phyloP scores from a whole-genome alignment of 495 filamentous ascomycete genomes.

The Daldinia decipiens region DNA sequence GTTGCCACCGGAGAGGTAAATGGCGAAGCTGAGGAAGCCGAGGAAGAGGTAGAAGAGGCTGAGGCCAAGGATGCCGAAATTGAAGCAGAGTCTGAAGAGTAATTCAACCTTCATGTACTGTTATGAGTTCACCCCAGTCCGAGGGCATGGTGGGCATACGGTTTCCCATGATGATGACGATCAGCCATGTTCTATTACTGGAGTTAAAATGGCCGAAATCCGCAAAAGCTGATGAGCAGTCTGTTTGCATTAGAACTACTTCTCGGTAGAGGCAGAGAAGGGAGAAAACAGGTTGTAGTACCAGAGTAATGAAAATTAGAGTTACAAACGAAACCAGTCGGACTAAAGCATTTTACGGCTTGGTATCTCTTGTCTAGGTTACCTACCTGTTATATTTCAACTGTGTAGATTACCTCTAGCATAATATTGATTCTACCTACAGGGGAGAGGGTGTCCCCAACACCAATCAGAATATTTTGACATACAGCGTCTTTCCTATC shows the following conservation, averaged over 20 bases:
- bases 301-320: constrained; percentile 21
- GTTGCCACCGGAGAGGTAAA: constrained; percentile 59
- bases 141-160: constrained; percentile 5
- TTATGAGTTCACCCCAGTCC: constrained; percentile 17
- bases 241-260: constrained; percentile 20
- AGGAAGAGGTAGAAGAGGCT: not conserved
- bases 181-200: constrained; percentile 21
- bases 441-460: too few species aligned
- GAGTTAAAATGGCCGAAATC: constrained; percentile 31
- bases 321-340: not conserved
- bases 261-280: constrained; percentile 14
- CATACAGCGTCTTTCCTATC: too few species aligned
- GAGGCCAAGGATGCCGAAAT: constrained; percentile 6
- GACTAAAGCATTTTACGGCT: not conserved
- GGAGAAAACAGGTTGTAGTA: not conserved
- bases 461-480: too few species aligned
- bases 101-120: not conserved
- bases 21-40: constrained; percentile 52
- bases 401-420: not conserved
- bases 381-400: not conserved
- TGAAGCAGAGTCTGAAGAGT: constrained; percentile 33
- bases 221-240: constrained; percentile 21
- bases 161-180: constrained; percentile 12
- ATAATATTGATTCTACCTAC: not conserved
- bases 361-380: not conserved